Evolutionary conservation across 306 rosid genomes (phyloP).

Genomic region (Quercus cerris): DNA sequence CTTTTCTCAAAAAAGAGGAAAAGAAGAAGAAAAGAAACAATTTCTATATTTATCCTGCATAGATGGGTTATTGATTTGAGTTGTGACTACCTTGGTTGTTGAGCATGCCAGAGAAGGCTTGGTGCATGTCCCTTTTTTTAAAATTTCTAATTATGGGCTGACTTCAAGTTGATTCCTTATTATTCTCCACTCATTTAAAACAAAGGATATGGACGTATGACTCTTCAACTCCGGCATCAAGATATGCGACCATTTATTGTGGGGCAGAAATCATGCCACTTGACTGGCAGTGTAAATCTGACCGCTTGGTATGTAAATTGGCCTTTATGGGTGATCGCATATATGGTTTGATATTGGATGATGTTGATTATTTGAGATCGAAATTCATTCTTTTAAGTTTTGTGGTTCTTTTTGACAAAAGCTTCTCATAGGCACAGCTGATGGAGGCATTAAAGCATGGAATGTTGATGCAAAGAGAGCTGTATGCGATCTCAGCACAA

Average conservation of each 20-base stretch:
- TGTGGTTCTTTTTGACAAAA: constrained; percentile 47
- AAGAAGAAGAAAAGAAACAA: background rate
- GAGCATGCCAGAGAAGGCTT: background rate
- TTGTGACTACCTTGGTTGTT: constrained; percentile 2
- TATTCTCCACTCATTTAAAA: constrained; percentile 12
- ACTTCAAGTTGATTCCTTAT: constrained; percentile 13
- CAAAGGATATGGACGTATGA: constrained; percentile 94
- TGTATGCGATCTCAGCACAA: constrained; percentile 89
- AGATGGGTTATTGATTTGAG: background rate
- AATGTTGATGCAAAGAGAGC: constrained; percentile 96
- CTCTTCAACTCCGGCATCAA: constrained; percentile 75
- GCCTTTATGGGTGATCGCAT: constrained; percentile 3
- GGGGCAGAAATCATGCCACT: constrained; percentile 88
- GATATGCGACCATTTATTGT: constrained; percentile 96
- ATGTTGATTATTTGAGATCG: constrained; percentile 13
- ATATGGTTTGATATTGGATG: constrained; percentile 15
- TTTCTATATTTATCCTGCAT: background rate
- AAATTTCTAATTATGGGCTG: constrained; percentile 10
- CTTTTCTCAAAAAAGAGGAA: background rate
- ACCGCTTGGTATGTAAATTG: constrained; percentile 75
- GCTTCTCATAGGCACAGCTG: constrained; percentile 96
- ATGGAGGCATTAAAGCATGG: constrained; percentile 95
- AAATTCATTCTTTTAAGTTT: constrained; percentile 22
- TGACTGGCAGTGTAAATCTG: constrained; percentile 98
- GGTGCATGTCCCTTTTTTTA: constrained; percentile 3